Evolutionary conservation across 1,139 yeast genomes (phyloP), one percentile per base, ranked within the genome.

Genomic region (Dujonia santamariae): DNA sequence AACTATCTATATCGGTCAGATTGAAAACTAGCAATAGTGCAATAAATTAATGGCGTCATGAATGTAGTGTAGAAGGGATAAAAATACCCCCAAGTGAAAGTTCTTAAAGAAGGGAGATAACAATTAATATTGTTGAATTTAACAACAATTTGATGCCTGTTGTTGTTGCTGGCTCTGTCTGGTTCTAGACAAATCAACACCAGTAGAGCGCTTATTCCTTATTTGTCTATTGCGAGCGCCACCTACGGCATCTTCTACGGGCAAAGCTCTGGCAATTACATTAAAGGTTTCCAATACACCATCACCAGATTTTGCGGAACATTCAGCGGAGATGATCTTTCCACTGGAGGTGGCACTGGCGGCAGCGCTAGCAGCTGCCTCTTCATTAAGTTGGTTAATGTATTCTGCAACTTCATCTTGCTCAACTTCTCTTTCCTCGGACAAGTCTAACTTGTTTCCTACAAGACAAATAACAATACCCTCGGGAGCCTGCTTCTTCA

Each of bases 401-500:
- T 67, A 69, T 30, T 59, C 61, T 30, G 46, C 53, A 1, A 68
- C 67, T 37, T 64, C 71, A 9, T 47, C 44, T 40, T 53, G 57
- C 3, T 57, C 59, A 2, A 68, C 72, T 68, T 57, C 94, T 67
- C 58, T 67, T 18, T 63, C 67, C 1, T 61, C 73, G 8, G 58
- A 63, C 45, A 90, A 62, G 67, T 92, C 97, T 1, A 79, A 52
- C 56, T 88, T 88, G 71, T 92, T 92, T 41, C 96, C 97, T 8
- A 87, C 95, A 27, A 88, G 64, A 12, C 92, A 88, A 51, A 90
- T 86, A 30, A 90, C 83, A 36, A 92, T 83, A 37, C 85, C 85
- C 41, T 81, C 85, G 32, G 78, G 77, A 3, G 96, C 96, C 56
- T 90, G 97, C 51, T 86, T 85, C 62, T 87, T 90, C 45, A 94